Conservation (phyloP, 345 rosid species). For the Citrus sp. region DNA sequence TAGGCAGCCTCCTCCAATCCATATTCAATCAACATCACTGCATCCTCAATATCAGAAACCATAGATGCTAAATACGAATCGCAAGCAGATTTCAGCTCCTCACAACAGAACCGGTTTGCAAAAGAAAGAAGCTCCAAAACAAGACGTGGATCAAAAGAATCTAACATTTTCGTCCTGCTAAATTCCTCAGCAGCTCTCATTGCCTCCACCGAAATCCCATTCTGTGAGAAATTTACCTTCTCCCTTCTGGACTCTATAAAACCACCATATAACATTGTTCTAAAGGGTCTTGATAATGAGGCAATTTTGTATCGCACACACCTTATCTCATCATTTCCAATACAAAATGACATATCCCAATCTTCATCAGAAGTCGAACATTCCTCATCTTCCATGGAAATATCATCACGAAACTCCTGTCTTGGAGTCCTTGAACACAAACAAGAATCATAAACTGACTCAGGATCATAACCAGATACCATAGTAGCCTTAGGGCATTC, state of each 20-base stretch:
- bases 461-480: conserved; percentile 70
- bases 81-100: conserved; percentile 75
- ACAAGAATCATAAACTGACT: conserved; percentile 62
- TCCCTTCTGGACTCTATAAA: conserved; percentile 67
- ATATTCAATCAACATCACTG: conserved; percentile 64
- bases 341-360: conserved; percentile 67
- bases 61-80: conserved; percentile 64
- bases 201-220: conserved; percentile 63
- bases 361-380: conserved; percentile 75
- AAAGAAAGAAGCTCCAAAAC: conserved; percentile 80
- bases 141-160: conserved; percentile 38
- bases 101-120: conserved; percentile 81
- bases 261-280: conserved; percentile 71
- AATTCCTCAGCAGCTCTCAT: conserved; percentile 68
- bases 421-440: conserved; percentile 43
- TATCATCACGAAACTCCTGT: conserved; percentile 28
- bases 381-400: conserved; percentile 33
- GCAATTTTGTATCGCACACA: conserved; percentile 69
- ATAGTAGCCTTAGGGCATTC: conserved; percentile 88
- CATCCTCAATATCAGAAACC: conserved; percentile 59
- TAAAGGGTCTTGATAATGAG: conserved; percentile 68
- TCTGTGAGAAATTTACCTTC: conserved; percentile 63
- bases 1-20: conserved; percentile 74
- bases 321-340: conserved; percentile 75
- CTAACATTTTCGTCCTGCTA: conserved; percentile 64